Evolutionary conservation across 2,329 filamentous ascomycete species (phyloP), one percentile per base, ranked within the genome.

Genomic region (Arthroderma sp.): DNA sequence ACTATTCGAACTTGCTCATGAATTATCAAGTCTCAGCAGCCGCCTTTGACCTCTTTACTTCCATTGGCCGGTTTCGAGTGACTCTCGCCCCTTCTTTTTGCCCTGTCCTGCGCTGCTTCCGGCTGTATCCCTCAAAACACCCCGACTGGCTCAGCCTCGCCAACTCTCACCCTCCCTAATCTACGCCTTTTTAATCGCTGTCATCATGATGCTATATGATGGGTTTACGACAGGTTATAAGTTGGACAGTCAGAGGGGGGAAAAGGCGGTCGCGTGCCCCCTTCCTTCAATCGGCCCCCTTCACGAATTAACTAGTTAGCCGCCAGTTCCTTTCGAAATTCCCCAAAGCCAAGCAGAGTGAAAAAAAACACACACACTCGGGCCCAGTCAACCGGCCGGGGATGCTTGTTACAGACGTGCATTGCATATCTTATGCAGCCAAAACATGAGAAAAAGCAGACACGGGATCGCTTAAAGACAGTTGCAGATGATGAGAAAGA

Each of bases 311-410:
- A 23, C 47, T 31, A 28, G 47, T n/a, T 51, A 51, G 47, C 47
- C 47, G 47, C 47, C 47, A 51, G 47, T 51, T 51, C 47, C 47
- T 51, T 51, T 51, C 47, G 47, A 51, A 51, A 51, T 51, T 35
- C 47, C 47, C 47, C 47, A 49, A 21, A 9, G 47, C 47, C 47
- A 51, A 51, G 47, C 17, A 19, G 17, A 13, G 15, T 4, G 17
- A 21, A 19, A 21, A 3, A n/a, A 43, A 21, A 43, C 17, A 19
- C 5, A 19, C 5, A 43, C 6, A 21, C 15, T 19, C 39, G n/a
- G 17, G 17, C 39, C 39, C 39, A 43, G 39, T 43, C n/a, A 4
- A 43, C 39, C 9, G 39, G 39, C 39, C 35, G 35, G 35, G 35
- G 35, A 37, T 37, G 35, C 35, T 19, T 43, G n/a, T 43, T 43